phyloP scores from a whole-genome alignment of 768 basidiomycete genomes.

The Epithele typhae region DNA sequence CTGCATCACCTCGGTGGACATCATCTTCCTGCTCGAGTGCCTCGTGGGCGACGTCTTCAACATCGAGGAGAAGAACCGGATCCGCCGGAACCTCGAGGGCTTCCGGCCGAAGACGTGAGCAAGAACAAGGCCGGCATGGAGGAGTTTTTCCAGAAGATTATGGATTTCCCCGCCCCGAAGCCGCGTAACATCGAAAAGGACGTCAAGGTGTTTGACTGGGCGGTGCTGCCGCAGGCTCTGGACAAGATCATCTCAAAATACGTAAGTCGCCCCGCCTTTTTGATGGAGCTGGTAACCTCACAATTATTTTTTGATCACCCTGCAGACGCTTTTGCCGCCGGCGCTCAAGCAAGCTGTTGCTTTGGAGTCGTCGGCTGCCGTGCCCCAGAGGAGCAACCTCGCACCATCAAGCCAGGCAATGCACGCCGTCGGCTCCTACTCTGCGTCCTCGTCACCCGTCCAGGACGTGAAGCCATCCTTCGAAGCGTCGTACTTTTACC shows the following conservation, averaged over 20 bases:
- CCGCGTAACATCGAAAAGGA: conserved; percentile 98
- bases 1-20: conserved; percentile 93
- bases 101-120: conserved; percentile 88
- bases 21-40: conserved; percentile 89
- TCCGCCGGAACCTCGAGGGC: conserved; percentile 90
- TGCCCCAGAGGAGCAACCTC: too few relatives aligned
- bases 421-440: conserved; percentile 3
- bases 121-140: conserved; percentile 80
- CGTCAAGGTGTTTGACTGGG: conserved; percentile 84
- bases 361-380: too few relatives aligned
- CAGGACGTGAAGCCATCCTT: conserved; percentile 2
- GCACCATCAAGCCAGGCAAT: too few relatives aligned
- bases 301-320: not conserved
- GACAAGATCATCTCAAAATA: conserved; percentile 85
- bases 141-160: conserved; percentile 91
- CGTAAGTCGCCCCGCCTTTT: conserved; percentile 37
- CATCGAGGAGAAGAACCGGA: conserved; percentile 96
- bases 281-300: not conserved
- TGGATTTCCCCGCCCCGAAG: conserved; percentile 92
- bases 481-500: conserved; percentile 7
- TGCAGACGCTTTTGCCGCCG: conserved; percentile 9
- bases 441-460: conserved; percentile 4
- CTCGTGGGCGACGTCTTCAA: conserved; percentile 71
- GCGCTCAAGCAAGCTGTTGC: conserved; percentile 2
- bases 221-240: conserved; percentile 60